These are phyloP conservation scores for Tolypocladium ophioglossoides DNA, from an alignment of 2,329 filamentous ascomycete genomes.

Conservation along the genomic window DNA sequence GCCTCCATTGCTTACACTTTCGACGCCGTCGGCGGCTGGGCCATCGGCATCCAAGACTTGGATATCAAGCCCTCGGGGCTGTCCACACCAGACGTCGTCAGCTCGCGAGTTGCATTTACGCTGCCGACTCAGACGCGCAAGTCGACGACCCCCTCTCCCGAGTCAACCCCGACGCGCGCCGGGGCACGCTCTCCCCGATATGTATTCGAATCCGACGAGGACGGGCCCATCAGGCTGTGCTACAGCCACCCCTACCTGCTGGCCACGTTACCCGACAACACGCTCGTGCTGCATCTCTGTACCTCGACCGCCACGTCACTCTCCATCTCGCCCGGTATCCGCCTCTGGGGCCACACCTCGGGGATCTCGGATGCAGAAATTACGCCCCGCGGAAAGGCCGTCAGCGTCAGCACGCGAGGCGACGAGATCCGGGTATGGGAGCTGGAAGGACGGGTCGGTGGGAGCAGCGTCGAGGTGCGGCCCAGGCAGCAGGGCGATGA, in stretches of 20 bases:
- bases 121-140: slow-evolving; percentile 18
- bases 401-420: slow-evolving; percentile 76
- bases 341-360: slow-evolving; percentile 87
- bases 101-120: slow-evolving; percentile 25
- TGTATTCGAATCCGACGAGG: slow-evolving; percentile 8
- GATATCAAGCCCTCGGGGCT: slow-evolving; percentile 39
- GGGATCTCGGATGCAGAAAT: slow-evolving; percentile 80
- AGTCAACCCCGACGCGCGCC: slow-evolving; percentile 4
- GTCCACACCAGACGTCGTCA: slow-evolving; percentile 17
- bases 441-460: slow-evolving; percentile 57
- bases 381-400: slow-evolving; percentile 73
- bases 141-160: slow-evolving; percentile 6
- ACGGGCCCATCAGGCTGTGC: slow-evolving; percentile 52
- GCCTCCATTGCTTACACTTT: slow-evolving; percentile 83
- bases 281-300: slow-evolving; percentile 70
- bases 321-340: slow-evolving; percentile 59
- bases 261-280: slow-evolving; percentile 78
- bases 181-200: slow-evolving; percentile 4
- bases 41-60: slow-evolving; percentile 83
- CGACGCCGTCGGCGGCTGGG: slow-evolving; percentile 71
- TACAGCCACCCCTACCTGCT: slow-evolving; percentile 79
- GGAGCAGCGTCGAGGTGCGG: slow-evolving; percentile 44
- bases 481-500: slow-evolving; percentile 20
- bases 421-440: slow-evolving; percentile 82
- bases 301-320: slow-evolving; percentile 58